Conservation (phyloP, 2,329 filamentous ascomycete species). For the Xylariaceae sp. region DNA sequence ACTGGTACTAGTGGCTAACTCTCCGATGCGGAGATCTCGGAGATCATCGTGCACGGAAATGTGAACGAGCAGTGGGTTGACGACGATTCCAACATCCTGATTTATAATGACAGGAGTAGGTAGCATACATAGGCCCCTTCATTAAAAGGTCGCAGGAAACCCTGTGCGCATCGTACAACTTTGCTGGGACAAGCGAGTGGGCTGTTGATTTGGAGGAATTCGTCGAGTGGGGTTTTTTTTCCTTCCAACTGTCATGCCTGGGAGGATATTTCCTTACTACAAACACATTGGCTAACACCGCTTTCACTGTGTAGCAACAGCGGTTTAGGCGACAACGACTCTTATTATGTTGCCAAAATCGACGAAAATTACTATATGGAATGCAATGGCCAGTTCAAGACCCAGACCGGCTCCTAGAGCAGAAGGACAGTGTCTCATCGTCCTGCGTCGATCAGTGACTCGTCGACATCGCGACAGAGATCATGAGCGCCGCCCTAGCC, state of each 20-base stretch:
- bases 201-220: constrained; percentile 42
- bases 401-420: constrained; percentile 3
- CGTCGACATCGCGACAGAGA: constrained; percentile 13
- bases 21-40: constrained; percentile 46
- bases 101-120: constrained; percentile 33
- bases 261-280: neutral
- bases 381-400: neutral
- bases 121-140: constrained; percentile 26
- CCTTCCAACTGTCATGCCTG: no score
- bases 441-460: constrained; percentile 22
- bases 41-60: constrained; percentile 35
- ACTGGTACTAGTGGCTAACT: constrained; percentile 48
- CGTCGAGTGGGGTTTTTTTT: constrained; percentile 12
- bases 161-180: constrained; percentile 35
- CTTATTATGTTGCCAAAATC: constrained; percentile 14
- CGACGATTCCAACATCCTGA: constrained; percentile 28
- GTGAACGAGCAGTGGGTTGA: constrained; percentile 22
- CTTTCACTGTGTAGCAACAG: constrained; percentile 1
- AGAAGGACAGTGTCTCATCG: neutral
- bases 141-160: constrained; percentile 32
- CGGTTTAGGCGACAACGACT: constrained; percentile 8
- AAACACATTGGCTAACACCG: neutral
- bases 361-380: constrained; percentile 4
- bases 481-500: constrained; percentile 14
- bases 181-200: constrained; percentile 45